A percentile compares a stretch with the other conserved stretches of the same genome.
Evolutionary conservation across 306 rosid genomes (phyloP).

Genomic region (Castanopsis chinensis): DNA sequence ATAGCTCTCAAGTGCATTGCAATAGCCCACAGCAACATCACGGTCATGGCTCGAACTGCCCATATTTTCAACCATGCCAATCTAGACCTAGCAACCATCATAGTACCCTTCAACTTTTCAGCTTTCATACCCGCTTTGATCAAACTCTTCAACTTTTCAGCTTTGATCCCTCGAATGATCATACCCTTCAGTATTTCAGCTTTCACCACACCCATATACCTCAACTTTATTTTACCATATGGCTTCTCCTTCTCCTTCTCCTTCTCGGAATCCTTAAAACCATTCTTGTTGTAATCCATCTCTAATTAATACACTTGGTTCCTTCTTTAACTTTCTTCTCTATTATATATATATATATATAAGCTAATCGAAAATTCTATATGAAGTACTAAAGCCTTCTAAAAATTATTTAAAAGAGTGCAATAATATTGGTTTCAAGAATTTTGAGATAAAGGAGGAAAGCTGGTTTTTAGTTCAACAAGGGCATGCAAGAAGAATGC

Average conservation of each 20-base stretch:
- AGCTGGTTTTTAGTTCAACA: too few species aligned
- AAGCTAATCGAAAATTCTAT: too few species aligned
- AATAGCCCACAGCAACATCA: constrained; percentile 49
- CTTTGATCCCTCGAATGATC: constrained; percentile 24
- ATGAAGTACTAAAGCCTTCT: too few species aligned
- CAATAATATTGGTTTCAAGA: too few species aligned
- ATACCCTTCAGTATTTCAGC: constrained; percentile 24
- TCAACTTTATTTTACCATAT: constrained; percentile 18
- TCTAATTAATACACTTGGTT: not conserved
- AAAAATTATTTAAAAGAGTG: too few species aligned
- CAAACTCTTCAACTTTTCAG: constrained; percentile 37
- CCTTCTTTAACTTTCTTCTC: too few species aligned
- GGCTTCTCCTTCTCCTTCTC: constrained; percentile 21
- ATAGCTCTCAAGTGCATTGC: constrained; percentile 37
- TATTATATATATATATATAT: too few species aligned
- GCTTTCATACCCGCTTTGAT: constrained; percentile 32
- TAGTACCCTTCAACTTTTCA: constrained; percentile 23
- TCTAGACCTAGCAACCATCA: constrained; percentile 13
- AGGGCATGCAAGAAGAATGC: too few species aligned
- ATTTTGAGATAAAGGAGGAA: too few species aligned
- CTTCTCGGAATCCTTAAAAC: constrained; percentile 14
- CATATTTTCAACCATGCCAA: constrained; percentile 34
- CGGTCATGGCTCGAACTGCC: constrained; percentile 34
- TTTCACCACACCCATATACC: constrained; percentile 12
- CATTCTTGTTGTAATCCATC: constrained; percentile 25